Evolutionary conservation across 2,329 filamentous ascomycete genomes (phyloP).

Genomic region (Boeremia lycopersici): DNA sequence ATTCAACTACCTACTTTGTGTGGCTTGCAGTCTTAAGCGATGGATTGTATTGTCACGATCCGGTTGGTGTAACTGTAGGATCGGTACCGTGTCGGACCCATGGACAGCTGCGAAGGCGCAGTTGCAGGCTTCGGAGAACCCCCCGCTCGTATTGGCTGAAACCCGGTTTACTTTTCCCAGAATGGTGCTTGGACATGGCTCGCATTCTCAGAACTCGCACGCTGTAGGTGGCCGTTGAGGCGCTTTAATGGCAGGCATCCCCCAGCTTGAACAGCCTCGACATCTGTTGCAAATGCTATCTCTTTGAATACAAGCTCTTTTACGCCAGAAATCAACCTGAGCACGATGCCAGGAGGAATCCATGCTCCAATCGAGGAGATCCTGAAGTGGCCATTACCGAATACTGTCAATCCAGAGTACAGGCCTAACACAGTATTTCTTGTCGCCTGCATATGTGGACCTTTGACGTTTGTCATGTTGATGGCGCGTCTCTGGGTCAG

Average conservation of each 20-base stretch:
- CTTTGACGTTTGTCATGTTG: slow-evolving; percentile 30
- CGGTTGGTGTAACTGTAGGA: not conserved
- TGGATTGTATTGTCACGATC: slow-evolving; percentile 6
- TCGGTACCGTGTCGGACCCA: not conserved
- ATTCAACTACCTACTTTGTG: not conserved
- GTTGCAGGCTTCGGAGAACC: not conserved
- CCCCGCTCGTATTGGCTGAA: slow-evolving; percentile 6
- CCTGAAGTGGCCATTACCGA: slow-evolving; percentile 32
- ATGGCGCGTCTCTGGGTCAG: slow-evolving; percentile 39
- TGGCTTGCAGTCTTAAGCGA: not conserved
- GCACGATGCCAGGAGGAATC: slow-evolving; percentile 40
- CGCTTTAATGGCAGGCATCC: slow-evolving; percentile 29
- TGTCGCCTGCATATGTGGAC: slow-evolving; percentile 29
- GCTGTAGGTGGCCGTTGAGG: slow-evolving; percentile 1
- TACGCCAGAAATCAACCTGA: not conserved
- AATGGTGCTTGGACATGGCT: slow-evolving; percentile 5
- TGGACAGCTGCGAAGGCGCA: not conserved
- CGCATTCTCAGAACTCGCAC: not conserved
- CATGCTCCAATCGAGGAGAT: slow-evolving; percentile 34
- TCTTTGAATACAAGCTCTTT: not conserved
- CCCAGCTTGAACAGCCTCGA: slow-evolving; percentile 10
- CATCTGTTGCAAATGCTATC: not conserved
- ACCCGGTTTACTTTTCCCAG: slow-evolving; percentile 11
- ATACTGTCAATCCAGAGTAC: slow-evolving; percentile 30
- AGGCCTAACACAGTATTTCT: slow-evolving; percentile 27